Conservation (phyloP, 495 filamentous ascomycete genomes). For the Podospora pseudocomata region DNA sequence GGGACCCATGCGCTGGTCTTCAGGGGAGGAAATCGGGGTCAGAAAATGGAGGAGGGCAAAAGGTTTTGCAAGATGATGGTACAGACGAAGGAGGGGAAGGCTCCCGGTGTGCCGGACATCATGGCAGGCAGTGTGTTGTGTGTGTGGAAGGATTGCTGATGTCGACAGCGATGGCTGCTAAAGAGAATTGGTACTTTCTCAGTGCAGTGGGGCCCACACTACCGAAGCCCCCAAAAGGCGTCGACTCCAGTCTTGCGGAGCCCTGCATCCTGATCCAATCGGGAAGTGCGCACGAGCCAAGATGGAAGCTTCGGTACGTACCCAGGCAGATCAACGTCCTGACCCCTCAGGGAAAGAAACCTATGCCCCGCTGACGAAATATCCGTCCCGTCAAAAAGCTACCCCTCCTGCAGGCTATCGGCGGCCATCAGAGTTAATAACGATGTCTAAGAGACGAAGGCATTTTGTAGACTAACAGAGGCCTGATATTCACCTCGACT, state of each 20-base stretch:
- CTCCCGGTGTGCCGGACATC: not conserved
- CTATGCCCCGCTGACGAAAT: constrained; percentile 28
- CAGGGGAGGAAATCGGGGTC: not conserved
- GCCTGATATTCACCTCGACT: not conserved
- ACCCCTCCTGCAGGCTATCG: constrained; percentile 3
- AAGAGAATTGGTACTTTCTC: constrained; percentile 25
- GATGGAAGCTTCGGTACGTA: not conserved
- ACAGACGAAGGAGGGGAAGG: not conserved
- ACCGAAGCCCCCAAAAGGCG: constrained; percentile 11
- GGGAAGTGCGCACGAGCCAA: constrained; percentile 17
- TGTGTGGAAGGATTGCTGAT: not conserved
- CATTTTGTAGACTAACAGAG: not conserved
- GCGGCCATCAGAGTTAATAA: not conserved
- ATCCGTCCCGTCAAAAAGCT: not conserved
- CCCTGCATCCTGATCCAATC: constrained; percentile 8
- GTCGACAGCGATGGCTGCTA: not conserved
- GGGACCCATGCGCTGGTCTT: constrained; percentile 1
- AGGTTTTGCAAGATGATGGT: not conserved
- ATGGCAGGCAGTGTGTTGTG: not conserved
- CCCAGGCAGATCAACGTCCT: not conserved
- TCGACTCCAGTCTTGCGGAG: constrained; percentile 18
- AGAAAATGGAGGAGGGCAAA: not conserved
- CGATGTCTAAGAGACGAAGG: not conserved
- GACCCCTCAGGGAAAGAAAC: constrained; percentile 1
- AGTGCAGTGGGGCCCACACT: constrained; percentile 29